phyloP scores from a whole-genome alignment of 352 stramenopile species.

The Blastocystis sp. region DNA sequence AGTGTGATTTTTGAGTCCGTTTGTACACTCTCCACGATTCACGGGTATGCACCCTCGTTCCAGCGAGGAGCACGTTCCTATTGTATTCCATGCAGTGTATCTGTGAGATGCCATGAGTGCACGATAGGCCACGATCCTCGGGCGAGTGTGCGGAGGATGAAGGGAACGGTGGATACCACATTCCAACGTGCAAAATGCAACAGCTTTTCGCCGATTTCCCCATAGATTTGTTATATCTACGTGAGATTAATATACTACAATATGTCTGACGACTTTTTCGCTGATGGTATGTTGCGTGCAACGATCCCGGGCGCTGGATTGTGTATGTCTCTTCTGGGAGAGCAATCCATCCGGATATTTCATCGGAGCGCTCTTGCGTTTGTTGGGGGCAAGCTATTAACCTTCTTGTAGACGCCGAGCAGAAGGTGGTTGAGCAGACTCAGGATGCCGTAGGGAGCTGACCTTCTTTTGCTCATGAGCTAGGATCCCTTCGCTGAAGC shows the following conservation, averaged over 20 bases:
- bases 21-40: too few relatives aligned
- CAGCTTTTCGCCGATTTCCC: not conserved
- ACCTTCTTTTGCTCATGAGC: constrained; percentile 5
- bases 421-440: constrained; percentile 8
- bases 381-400: constrained; percentile 15
- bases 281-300: constrained; percentile 42
- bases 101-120: too few relatives aligned
- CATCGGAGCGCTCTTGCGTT: not conserved
- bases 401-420: constrained; percentile 26
- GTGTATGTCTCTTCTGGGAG: not conserved
- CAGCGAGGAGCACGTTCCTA: too few relatives aligned
- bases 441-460: constrained; percentile 8
- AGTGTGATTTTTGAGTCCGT: too few relatives aligned
- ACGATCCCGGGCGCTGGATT: not conserved
- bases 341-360: not conserved
- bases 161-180: not conserved
- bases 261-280: constrained; percentile 70
- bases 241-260: not conserved
- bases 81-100: too few relatives aligned
- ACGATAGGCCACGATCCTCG: not conserved
- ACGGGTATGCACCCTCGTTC: too few relatives aligned
- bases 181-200: constrained; percentile 47
- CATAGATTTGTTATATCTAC: constrained; percentile 13
- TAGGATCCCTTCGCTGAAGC: constrained; percentile 69
- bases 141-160: not conserved